A percentile compares a stretch with the other conserved stretches of the same genome.
These are phyloP conservation scores for Discostella stelligera DNA, from an alignment of 352 stramenopile genomes.

Conservation along the genomic window DNA sequence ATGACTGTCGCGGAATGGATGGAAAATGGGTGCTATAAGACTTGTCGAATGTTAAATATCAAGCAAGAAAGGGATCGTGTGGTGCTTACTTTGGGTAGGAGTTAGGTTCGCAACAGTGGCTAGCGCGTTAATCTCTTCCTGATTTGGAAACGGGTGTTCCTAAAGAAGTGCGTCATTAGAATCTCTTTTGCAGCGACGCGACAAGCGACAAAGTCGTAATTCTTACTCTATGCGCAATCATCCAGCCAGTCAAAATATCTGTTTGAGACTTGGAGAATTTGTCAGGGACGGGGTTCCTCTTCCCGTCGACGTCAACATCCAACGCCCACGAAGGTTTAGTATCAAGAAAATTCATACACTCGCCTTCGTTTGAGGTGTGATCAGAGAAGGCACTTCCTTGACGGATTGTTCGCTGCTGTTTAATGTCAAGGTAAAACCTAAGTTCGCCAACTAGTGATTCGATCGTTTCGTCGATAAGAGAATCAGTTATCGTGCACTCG, in stretches of 20 bases:
- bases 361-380: neutral
- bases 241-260: conserved; percentile 64
- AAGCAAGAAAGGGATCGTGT: neutral
- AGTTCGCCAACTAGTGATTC: conserved; percentile 37
- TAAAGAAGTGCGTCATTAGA: neutral
- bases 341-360: neutral
- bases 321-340: too few relatives aligned
- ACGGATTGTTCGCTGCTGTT: conserved; percentile 17
- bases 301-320: conserved; percentile 12
- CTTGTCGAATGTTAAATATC: neutral
- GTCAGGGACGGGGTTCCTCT: conserved; percentile 22
- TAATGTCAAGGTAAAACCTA: conserved; percentile 28
- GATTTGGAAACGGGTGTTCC: conserved; percentile 52
- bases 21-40: neutral
- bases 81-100: conserved; percentile 22
- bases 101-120: conserved; percentile 25
- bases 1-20: conserved; percentile 15
- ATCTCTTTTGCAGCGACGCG: neutral
- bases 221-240: conserved; percentile 54
- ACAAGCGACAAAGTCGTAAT: neutral
- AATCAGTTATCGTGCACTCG: conserved; percentile 41
- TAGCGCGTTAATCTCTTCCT: conserved; percentile 39
- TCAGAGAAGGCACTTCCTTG: conserved; percentile 4
- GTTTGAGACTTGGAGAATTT: conserved; percentile 68
- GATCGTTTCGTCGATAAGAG: conserved; percentile 54